Evolutionary conservation across 2,329 filamentous ascomycete species (phyloP), one percentile per base, ranked within the genome.

Genomic region (Fusarium temperatum): DNA sequence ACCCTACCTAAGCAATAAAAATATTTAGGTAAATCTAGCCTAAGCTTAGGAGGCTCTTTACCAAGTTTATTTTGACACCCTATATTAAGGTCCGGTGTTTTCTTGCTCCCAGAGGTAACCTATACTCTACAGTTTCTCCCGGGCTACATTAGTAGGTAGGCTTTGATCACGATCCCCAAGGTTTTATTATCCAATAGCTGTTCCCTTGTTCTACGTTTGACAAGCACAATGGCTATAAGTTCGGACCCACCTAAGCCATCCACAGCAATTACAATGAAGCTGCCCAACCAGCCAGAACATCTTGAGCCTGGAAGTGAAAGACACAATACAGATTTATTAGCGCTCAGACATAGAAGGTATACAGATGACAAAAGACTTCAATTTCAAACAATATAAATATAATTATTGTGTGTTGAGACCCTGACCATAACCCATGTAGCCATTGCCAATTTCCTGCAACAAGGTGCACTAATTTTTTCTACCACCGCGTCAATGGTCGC

Each of bases 381-480:
- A 24, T 62, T 32, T 36, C 30, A 35, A 20, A n/a, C 22, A 24
- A 53, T 28, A 32, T 22, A 24, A 36, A 51, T 38, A 8, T 18
- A 28, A 36, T 18, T 36, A 14, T 18, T 50, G 32, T n/a, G 26
- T 35, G 41, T n/a, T 8, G 14, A 30, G 35, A 55, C 24, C 20
- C 24, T 41, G 26, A 17, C 35, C 7, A 30, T 30, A 55, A 41
- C 35, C 36, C 51, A 28, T 55, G 36, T 42, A 42, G 48, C 30
- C 55, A 68, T 50, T 41, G 36, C 28, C 53, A 26, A 41, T 54
- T 54, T 44, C 26, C 36, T 66, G 35, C 30, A 58, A 39, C 32
- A n/a, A 26, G 57, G 45, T 70, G 58, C 51, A 42, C 36, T 67
- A 50, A 18, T 55, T 70, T 70, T 65, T 70, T 42, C 39, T 45